These are phyloP conservation scores for Brassica juncea DNA, from an alignment of 345 rosid species.

Conservation along the genomic window DNA sequence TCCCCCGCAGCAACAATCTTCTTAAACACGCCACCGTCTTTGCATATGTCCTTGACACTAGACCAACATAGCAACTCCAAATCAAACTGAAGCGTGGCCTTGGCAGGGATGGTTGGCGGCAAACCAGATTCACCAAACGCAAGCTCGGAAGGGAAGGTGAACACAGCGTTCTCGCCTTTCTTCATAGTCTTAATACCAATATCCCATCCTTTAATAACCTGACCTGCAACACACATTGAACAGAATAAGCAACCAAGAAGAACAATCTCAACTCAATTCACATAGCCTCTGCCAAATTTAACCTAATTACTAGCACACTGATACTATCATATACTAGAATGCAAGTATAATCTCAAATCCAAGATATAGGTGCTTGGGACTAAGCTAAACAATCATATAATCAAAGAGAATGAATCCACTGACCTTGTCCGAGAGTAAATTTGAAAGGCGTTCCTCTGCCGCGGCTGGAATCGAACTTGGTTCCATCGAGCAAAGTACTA, in stretches of 20 bases:
- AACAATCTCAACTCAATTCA: not conserved
- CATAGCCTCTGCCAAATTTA: not conserved
- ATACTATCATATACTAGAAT: not conserved
- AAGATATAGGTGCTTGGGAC: not conserved
- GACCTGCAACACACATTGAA: conserved; percentile 51
- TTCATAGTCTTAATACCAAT: conserved; percentile 41
- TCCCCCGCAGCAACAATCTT: conserved; percentile 67
- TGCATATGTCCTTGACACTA: conserved; percentile 82
- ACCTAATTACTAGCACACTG: not conserved
- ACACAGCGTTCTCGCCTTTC: conserved; percentile 77
- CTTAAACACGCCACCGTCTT: conserved; percentile 83
- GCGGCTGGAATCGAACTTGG: conserved; percentile 88
- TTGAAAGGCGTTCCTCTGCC: conserved; percentile 83
- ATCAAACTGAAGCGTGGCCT: conserved; percentile 81
- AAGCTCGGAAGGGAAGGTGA: conserved; percentile 79
- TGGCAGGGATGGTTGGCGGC: conserved; percentile 85
- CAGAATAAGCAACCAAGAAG: not conserved
- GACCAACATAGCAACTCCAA: conserved; percentile 76
- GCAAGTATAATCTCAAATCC: not conserved
- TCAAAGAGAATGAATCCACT: not conserved
- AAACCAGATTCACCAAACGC: conserved; percentile 90
- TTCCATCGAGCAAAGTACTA: conserved; percentile 89
- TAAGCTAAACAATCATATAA: not conserved
- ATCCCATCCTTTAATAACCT: conserved; percentile 98
- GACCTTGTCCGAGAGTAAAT: conserved; percentile 97